Base-by-base conservation (phyloP, 306 rosid species). In the Vigna reflexopilosa region DNA sequence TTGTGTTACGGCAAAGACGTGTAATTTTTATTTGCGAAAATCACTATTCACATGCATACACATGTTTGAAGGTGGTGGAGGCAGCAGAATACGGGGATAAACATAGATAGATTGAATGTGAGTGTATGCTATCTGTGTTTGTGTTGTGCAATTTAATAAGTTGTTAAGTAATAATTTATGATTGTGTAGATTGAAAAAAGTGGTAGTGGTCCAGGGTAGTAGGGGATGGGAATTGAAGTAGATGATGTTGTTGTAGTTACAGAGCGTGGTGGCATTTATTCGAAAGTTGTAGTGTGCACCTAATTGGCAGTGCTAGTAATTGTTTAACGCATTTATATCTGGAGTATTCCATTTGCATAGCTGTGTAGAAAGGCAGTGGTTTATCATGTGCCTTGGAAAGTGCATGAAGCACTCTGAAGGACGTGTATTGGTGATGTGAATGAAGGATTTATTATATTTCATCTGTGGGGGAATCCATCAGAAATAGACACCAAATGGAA, bases 21-120 rank as follows among this genome's bases (percentile, higher is more conserved):
- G 81, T 75, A 65, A 63, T 78, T 49, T 78, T 78, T 10, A 50
- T 10, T 42, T 19, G 30, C 7, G 11, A 75, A 19, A 22, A 58
- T 40, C 45, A 70, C 73, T 65, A 26, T 61, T 82, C 84, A 76
- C 84, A 82, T 85, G 89, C 70, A 79, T 59, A 79, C 85, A 77
- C 87, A 81, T 84, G 85, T 50, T 49, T 42, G 68, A 9, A 34
- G 36, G 45, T 45, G 68, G 71, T 56, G 76, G 26, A 26, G 61
- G 28, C 28, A 26, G 10, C 69, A 47, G 54, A 36, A 2, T 36
- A 40, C 9, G 78, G 61, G 55, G 73, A 68, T 58, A 67, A 57
- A 69, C 48, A 36, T 61, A 63, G 68, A 36, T 61, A 63, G 68
- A 67, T 67, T 85, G 55, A 45, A 20, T 22, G 49, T 9, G 19